These are phyloP conservation scores for Dictyostelium firmibasis DNA, from an alignment of 78 protist genomes.

Conservation along the genomic window DNA sequence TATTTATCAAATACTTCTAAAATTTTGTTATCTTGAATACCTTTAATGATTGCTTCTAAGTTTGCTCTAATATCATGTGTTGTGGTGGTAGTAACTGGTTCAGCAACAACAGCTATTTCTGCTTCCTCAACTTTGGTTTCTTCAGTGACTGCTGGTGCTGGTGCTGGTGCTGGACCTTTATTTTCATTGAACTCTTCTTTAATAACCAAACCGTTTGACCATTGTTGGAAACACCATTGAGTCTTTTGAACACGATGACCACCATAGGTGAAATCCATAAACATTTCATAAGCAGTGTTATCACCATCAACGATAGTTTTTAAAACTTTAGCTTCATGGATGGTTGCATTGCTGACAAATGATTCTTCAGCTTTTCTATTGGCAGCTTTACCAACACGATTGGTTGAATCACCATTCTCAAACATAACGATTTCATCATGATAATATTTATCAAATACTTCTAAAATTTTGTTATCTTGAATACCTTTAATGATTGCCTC, in stretches of 20 bases:
- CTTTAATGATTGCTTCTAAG: not conserved
- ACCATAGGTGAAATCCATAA: not conserved
- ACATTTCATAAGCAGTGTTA: constrained; percentile 1
- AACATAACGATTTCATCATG: constrained; percentile 12
- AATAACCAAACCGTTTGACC: constrained; percentile 8
- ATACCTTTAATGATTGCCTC: not conserved
- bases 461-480: constrained; percentile 19
- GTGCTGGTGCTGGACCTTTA: no score
- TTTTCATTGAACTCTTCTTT: not conserved
- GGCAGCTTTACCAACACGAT: not conserved
- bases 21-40: constrained; percentile 9
- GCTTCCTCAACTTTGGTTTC: not conserved
- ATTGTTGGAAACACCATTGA: constrained; percentile 32
- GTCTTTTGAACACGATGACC: not conserved
- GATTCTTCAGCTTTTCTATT: not conserved
- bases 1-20: constrained; percentile 39
- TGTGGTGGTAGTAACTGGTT: not conserved
- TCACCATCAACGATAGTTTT: not conserved
- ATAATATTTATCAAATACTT: constrained; percentile 35
- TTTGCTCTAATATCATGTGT: not conserved
- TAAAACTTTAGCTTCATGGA: not conserved
- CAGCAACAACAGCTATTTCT: not conserved
- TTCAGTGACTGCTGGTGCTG: not conserved
- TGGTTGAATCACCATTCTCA: constrained; percentile 13
- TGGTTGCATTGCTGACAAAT: not conserved